Conservation (phyloP, 169 alveolate species). For the Eimeria necatrix region DNA sequence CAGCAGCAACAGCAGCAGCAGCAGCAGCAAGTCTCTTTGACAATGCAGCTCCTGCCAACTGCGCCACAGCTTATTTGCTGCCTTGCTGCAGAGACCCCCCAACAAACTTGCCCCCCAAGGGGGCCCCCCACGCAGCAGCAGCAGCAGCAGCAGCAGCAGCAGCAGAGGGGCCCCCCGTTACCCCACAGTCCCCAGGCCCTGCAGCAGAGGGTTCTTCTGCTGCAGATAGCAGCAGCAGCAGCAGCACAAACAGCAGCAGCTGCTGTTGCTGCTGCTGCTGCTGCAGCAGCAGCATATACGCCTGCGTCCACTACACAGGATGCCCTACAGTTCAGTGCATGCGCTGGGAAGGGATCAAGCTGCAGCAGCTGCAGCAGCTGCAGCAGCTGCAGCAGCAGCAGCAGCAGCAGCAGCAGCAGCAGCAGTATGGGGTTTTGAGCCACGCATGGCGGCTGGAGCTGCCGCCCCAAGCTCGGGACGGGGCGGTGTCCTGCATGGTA, state of each 20-base stretch:
- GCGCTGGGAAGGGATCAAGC: constrained; percentile 1
- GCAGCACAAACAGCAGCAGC: neutral
- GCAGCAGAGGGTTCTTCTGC: neutral
- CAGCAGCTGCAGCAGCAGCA: neutral
- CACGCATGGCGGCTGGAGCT: neutral
- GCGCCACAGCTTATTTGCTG: neutral
- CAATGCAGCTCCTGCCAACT: neutral
- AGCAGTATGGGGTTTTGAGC: neutral
- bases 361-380: neutral
- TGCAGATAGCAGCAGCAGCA: neutral
- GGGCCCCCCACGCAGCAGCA: neutral
- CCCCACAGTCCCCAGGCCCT: neutral
- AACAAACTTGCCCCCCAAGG: neutral
- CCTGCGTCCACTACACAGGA: neutral
- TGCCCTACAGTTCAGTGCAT: neutral
- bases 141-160: neutral
- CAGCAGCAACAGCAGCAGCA: constrained; percentile 29
- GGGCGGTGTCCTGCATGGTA: constrained; percentile 1
- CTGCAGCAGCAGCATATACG: neutral
- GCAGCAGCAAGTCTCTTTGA: neutral
- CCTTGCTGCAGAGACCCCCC: neutral
- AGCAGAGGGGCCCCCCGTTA: neutral
- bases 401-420: neutral
- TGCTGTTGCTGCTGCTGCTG: constrained; percentile 5
- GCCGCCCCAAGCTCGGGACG: neutral